Conservation (phyloP, 208 protist genomes). For the Lotmaria passim region DNA sequence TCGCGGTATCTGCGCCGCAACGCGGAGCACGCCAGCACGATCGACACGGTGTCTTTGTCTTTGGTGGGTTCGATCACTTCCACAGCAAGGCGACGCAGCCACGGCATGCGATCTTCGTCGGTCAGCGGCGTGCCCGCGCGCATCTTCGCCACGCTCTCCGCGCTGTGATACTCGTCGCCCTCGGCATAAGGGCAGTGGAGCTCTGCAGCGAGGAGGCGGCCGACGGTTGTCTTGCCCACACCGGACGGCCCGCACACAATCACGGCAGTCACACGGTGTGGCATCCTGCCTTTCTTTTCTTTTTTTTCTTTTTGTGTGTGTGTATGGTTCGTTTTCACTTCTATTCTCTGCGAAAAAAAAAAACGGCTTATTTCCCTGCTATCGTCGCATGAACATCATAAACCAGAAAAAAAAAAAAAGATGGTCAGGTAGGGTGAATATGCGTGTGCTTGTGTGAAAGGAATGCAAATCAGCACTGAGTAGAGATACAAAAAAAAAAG, state of each 20-base stretch:
- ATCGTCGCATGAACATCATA: neutral
- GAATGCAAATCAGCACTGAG: too few species aligned
- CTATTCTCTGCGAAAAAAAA: too few species aligned
- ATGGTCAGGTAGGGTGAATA: too few species aligned
- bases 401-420: neutral
- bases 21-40: constrained; percentile 76
- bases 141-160: constrained; percentile 72
- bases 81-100: constrained; percentile 51
- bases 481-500: neutral
- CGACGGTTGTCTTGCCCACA: constrained; percentile 82
- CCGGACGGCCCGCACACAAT: constrained; percentile 79
- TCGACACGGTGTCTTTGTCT: constrained; percentile 12
- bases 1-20: constrained; percentile 67
- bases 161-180: constrained; percentile 76
- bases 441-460: too few species aligned
- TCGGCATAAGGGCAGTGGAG: constrained; percentile 63
- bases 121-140: constrained; percentile 58
- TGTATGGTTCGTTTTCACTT: neutral
- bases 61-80: constrained; percentile 40
- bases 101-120: constrained; percentile 78
- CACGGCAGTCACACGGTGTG: constrained; percentile 34
- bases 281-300: constrained; percentile 7
- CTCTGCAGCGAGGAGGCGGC: constrained; percentile 38
- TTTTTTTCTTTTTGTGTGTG: too few species aligned
- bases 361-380: too few species aligned